Evolutionary conservation across 2,329 filamentous ascomycete genomes (phyloP), one percentile per base, ranked within the genome.

Genomic region (Stachybotrys chlorohalonatus): DNA sequence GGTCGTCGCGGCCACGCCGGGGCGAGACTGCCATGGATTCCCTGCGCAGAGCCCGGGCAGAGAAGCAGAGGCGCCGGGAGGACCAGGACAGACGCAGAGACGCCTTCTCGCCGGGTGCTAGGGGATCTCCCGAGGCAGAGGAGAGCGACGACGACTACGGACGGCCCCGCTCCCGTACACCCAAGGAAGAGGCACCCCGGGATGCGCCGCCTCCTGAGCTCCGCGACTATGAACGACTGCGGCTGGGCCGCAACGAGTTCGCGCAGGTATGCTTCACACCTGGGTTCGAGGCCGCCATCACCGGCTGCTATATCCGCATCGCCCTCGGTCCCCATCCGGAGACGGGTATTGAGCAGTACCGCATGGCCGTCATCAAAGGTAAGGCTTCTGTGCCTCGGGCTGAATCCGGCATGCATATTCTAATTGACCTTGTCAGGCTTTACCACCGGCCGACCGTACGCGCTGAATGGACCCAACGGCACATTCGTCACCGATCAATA

Each of bases 181-280:
- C 80, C 1, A 80, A 83, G 53, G 86, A 85, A 59, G 84, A 89
- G 57, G 79, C 80, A 11, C 82, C 83, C 31, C 86, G 89, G 4
- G 83, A 87, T 45, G 74, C 94, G 31, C 82, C 83, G 13, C 86
- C 85, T 31, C 84, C 89, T 2, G 84, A 87, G 42, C 75, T 96
- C 17, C 80, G 80, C n/a, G 90, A 97, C 68, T 84, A 93, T 60
- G 88, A 97, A 66, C 84, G 89, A 52, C 83, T 93, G 53, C 84
- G 90, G 55, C 82, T 99, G 56, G 90, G 92, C 52, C 84, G 94
- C 58, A 87, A 83, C 61, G 89, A 91, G 65, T 96, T 99, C 68
- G 87, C 88, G 7, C 85, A 93, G 64, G 87, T 96, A 54, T 96
- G 91, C 77, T 96, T 95, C 74, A 93, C 92, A 62, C 94, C 94